Conservation (phyloP, 1,139 yeast genomes). For the Pichia sp. region DNA sequence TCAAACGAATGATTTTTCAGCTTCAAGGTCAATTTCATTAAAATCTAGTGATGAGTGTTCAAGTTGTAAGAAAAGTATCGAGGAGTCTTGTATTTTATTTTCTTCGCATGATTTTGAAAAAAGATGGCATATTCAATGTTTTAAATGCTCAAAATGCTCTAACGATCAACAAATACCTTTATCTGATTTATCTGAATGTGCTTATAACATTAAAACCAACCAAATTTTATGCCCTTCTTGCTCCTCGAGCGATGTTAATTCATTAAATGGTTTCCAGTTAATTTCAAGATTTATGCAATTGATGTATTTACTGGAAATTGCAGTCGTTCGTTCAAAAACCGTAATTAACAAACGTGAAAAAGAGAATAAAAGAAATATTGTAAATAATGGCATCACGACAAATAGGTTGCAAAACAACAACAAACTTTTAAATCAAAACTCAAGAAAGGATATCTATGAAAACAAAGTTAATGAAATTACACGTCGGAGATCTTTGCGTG, state of each 20-base stretch:
- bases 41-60: conserved; percentile 75
- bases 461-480: conserved; percentile 59
- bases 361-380: neutral
- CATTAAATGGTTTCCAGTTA: conserved; percentile 48
- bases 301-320: conserved; percentile 71
- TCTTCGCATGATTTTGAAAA: conserved; percentile 30
- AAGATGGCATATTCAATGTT: conserved; percentile 81
- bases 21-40: conserved; percentile 35
- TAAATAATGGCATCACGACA: neutral
- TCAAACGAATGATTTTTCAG: conserved; percentile 17
- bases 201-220: conserved; percentile 32
- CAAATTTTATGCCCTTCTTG: conserved; percentile 52
- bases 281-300: conserved; percentile 69
- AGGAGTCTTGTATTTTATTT: conserved; percentile 63
- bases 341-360: conserved; percentile 9
- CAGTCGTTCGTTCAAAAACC: conserved; percentile 63
- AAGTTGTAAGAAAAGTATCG: conserved; percentile 67
- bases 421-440: neutral
- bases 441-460: conserved; percentile 15
- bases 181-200: conserved; percentile 31
- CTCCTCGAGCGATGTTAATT: conserved; percentile 38
- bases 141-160: conserved; percentile 51
- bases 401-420: neutral
- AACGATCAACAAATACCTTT: conserved; percentile 15
- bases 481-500: conserved; percentile 65